Base-by-base conservation (phyloP, 345 rosid genomes). In the Pistacia vera region DNA sequence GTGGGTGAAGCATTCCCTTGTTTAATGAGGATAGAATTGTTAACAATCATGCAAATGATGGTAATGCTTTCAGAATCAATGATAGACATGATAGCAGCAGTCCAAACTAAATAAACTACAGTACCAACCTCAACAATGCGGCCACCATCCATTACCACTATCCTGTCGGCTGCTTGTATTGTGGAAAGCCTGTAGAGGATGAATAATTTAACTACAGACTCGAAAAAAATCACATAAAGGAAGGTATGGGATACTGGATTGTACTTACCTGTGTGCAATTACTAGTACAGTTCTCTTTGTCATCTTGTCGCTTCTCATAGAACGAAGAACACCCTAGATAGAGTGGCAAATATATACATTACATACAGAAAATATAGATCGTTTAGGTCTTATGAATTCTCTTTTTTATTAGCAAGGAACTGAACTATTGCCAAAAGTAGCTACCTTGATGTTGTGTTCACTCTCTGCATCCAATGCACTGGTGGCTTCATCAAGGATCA, bases 391-490 rank as follows among this genome's bases (percentile, higher is more conserved):
- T 11, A 22, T 35, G 22, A 72, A 16, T 35, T 36, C 57, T 64
- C n/a, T 44, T 52, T 36, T 77, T 46, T 59, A 30, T 12, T 67
- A 52, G 30, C 8, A 41, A 6, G 46, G 46, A 41, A 41, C 46
- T 6, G 7, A n/a, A 46, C 52, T 22, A 63, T 68, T 18, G 28
- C 57, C 18, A 56, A 56, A 67, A 67, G 62, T 75, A 49, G 62
- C 38, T 83, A 95, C 98, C 98, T 92, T 93, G 59, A 93, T 85
- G 68, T 92, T 91, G 86, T 95, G 98, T 81, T 95, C 99, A 60
- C 99, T 95, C 85, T 95, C 97, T 74, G 99, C 99, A 84, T 92
- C 99, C 57, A 95, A 86, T 57, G 97, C 98, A 75, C 98, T 92
- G 8, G 98, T 93, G 55, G 99, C 98, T 88, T 95, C 99, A 84